Percentiles rank a stretch among this genome's conserved stretches.
phyloP scores from a whole-genome alignment of 148 eudicot species.

The Camellia sinensis region DNA sequence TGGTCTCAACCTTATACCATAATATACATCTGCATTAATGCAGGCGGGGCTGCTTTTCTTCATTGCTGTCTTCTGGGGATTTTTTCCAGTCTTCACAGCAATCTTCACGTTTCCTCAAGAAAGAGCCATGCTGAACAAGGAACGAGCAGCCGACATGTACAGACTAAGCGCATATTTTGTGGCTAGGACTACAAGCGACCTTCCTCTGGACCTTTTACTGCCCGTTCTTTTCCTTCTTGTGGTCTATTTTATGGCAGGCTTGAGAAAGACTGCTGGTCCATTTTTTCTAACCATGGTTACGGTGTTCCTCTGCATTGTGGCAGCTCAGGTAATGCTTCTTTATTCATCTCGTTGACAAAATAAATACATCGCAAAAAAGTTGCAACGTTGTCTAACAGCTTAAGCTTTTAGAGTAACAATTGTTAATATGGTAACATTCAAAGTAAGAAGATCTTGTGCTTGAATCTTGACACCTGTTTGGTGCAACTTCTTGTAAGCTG shows the following conservation, averaged over 20 bases:
- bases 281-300: slow-evolving; percentile 69
- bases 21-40: slow-evolving; percentile 8
- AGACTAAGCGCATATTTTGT: slow-evolving; percentile 87
- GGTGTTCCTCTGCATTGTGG: slow-evolving; percentile 81
- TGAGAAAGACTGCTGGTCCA: slow-evolving; percentile 48
- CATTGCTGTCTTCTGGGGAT: slow-evolving; percentile 92
- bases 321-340: slow-evolving; percentile 45
- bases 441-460: neutral
- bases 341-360: neutral
- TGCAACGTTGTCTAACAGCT: neutral
- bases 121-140: slow-evolving; percentile 87
- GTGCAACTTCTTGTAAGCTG: no score
- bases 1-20: neutral
- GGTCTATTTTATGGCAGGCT: slow-evolving; percentile 94
- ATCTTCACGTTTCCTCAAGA: slow-evolving; percentile 96
- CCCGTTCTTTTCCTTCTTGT: slow-evolving; percentile 78
- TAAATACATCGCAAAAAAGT: neutral
- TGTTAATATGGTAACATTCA: neutral
- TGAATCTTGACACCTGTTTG: neutral
- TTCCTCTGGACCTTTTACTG: slow-evolving; percentile 74
- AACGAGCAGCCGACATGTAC: slow-evolving; percentile 93
- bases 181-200: slow-evolving; percentile 86
- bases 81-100: slow-evolving; percentile 93
- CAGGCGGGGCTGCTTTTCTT: slow-evolving; percentile 93
- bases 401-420: neutral